Evolutionary conservation across 2,329 filamentous ascomycete species (phyloP).

Genomic region (Byssochlamys sp.): DNA sequence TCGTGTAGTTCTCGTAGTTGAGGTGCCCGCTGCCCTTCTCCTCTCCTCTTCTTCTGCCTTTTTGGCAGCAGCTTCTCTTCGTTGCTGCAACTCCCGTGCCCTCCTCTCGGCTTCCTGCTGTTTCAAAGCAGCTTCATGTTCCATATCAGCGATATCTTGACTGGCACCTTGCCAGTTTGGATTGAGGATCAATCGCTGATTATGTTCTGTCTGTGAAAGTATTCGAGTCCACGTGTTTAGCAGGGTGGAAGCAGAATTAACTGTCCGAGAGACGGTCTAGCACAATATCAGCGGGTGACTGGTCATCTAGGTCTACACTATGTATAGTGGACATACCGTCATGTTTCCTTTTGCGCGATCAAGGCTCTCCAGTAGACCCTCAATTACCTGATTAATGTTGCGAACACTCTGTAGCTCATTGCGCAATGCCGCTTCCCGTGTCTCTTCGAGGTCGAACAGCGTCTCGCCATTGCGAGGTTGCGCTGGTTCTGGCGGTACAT

Average conservation of each 20-base stretch:
- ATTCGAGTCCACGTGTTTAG: slow-evolving; percentile 95
- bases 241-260: slow-evolving; percentile 75
- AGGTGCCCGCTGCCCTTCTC: slow-evolving; percentile 25
- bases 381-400: slow-evolving; percentile 79
- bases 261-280: slow-evolving; percentile 74
- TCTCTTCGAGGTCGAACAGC: slow-evolving; percentile 54
- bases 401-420: slow-evolving; percentile 74
- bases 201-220: slow-evolving; percentile 92
- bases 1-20: slow-evolving; percentile 21
- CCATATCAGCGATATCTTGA: slow-evolving; percentile 75
- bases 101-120: slow-evolving; percentile 69
- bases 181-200: slow-evolving; percentile 81
- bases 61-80: slow-evolving; percentile 57
- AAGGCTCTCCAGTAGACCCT: slow-evolving; percentile 43
- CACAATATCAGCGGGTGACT: slow-evolving; percentile 4
- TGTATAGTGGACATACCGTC: slow-evolving; percentile 27
- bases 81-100: slow-evolving; percentile 67
- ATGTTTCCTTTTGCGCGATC: slow-evolving; percentile 41
- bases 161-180: slow-evolving; percentile 81
- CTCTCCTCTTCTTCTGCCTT: slow-evolving; percentile 43
- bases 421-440: slow-evolving; percentile 63
- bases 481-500: slow-evolving; percentile 17
- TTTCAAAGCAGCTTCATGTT: slow-evolving; percentile 64
- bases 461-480: slow-evolving; percentile 40
- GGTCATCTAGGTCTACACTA: neutral